Evolutionary conservation across 176 grass and related monocot species (phyloP), one percentile per base, ranked within the genome.

Genomic region (Neostapfia colusana): DNA sequence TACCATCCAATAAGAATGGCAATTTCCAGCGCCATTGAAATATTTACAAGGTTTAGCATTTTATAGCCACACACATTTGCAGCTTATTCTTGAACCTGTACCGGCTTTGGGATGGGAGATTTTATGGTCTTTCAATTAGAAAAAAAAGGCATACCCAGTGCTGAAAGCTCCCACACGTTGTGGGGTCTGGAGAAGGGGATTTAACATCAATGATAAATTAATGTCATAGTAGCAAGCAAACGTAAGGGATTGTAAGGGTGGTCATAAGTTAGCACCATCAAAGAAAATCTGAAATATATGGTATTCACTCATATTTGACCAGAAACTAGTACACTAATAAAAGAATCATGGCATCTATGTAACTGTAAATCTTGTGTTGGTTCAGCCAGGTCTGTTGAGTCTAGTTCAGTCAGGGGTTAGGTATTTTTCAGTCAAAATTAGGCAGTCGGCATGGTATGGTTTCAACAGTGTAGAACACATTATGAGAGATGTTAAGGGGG

Each of bases 21-120:
- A 45, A n/a, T n/a, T 82, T 67, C 28, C 61, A 41, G 70, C 53
- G 67, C 45, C 7, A 65, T 65, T 16, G 24, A 69, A 57, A 69
- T 8, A 53, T 42, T 58, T 23, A 4, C 62, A 45, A 26, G 27
- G 18, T 43, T 43, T 61, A 13, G 25, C 55, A 67, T 42, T 67
- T 53, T 67, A 51, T n/a, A 28, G 5, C 14, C 31, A 20, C 34
- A 20, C 34, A 45, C 27, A 20, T 67, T 75, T 83, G 54, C 39
- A 83, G 20, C 49, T 55, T 69, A 58, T 69, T 76, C 18, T 35
- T 69, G 53, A 4, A 76, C 45, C 58, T 41, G 23, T 69, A 24
- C 53, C 24, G 35, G 35, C 18, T 62, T 18, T 37, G 10, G 34
- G 35, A 40, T 40, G 21, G 0, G 13, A 57, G 1, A 25, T 57